phyloP scores from a whole-genome alignment of 306 rosid species.

The Vachellia pachyceras region DNA sequence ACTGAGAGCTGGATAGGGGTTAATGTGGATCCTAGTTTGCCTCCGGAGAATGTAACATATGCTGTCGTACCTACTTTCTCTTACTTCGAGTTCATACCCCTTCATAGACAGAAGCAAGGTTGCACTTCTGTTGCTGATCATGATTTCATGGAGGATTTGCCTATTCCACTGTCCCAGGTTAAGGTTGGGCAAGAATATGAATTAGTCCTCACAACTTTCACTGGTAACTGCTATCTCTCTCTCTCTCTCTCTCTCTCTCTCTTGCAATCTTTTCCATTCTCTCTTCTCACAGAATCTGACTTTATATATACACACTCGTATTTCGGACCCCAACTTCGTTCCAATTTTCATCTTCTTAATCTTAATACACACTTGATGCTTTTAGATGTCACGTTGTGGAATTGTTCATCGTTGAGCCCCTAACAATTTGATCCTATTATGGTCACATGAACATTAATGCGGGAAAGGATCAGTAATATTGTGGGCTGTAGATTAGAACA shows the following conservation, averaged over 20 bases:
- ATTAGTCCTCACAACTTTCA: slow-evolving; percentile 87
- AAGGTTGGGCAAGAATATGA: slow-evolving; percentile 84
- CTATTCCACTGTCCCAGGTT: slow-evolving; percentile 77
- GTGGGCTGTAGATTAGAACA: neutral
- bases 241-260: neutral
- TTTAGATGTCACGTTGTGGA: neutral
- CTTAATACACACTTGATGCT: neutral
- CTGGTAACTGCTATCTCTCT: slow-evolving; percentile 56
- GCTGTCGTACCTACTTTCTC: slow-evolving; percentile 88
- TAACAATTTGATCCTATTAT: neutral
- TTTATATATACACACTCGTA: neutral
- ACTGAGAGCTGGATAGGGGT: slow-evolving; percentile 99
- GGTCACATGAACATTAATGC: neutral
- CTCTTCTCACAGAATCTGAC: neutral
- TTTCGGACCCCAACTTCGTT: neutral
- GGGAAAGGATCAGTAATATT: neutral
- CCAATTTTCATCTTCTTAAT: neutral
- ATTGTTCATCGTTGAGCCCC: neutral
- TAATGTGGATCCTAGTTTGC: slow-evolving; percentile 75
- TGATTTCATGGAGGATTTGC: slow-evolving; percentile 78
- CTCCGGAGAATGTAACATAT: slow-evolving; percentile 79
- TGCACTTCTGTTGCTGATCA: slow-evolving; percentile 36
- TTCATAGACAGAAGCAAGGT: slow-evolving; percentile 51
- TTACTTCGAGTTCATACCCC: slow-evolving; percentile 93
- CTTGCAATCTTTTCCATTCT: neutral